These are phyloP conservation scores for Aspergillus terreus DNA, from an alignment of 2,329 filamentous ascomycete species.

Conservation along the genomic window DNA sequence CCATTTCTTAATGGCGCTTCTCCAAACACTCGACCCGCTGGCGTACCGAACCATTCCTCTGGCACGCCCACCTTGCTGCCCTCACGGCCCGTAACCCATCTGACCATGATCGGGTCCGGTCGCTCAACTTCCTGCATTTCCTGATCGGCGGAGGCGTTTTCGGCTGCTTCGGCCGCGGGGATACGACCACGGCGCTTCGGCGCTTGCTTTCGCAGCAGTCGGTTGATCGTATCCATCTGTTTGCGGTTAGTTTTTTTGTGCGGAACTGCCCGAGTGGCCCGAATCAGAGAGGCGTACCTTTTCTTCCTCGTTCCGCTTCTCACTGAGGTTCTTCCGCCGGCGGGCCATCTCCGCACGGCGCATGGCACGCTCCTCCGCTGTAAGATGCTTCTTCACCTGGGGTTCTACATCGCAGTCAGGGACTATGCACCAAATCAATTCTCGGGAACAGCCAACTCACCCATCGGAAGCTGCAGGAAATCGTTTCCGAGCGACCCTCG, in stretches of 20 bases:
- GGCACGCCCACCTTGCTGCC: constrained; percentile 44
- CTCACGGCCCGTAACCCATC: constrained; percentile 42
- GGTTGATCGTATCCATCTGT: constrained; percentile 66
- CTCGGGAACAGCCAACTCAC: constrained; percentile 26
- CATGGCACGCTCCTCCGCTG: constrained; percentile 70
- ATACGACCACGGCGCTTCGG: constrained; percentile 55
- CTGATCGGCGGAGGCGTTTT: constrained; percentile 38
- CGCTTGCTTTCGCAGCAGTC: constrained; percentile 63
- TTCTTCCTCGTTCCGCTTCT: constrained; percentile 75
- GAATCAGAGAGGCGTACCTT: constrained; percentile 49
- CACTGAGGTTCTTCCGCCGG: constrained; percentile 68
- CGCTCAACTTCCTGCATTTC: constrained; percentile 36
- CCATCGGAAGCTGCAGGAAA: constrained; percentile 55
- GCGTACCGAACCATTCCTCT: constrained; percentile 46
- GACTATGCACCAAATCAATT: background rate
- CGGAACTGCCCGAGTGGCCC: background rate
- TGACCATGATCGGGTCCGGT: constrained; percentile 42
- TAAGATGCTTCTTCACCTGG: constrained; percentile 70
- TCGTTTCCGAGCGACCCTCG: constrained; percentile 55
- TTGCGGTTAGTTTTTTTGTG: background rate
- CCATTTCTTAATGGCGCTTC: constrained; percentile 11
- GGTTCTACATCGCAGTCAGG: constrained; percentile 48
- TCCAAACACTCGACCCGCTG: constrained; percentile 39
- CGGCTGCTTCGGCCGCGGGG: constrained; percentile 42
- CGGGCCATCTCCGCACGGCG: constrained; percentile 70